Percentiles rank a stretch among this genome's conserved stretches.
These are phyloP conservation scores for Hypoxylon sp. DNA, from an alignment of 2,329 filamentous ascomycete species.

Conservation along the genomic window DNA sequence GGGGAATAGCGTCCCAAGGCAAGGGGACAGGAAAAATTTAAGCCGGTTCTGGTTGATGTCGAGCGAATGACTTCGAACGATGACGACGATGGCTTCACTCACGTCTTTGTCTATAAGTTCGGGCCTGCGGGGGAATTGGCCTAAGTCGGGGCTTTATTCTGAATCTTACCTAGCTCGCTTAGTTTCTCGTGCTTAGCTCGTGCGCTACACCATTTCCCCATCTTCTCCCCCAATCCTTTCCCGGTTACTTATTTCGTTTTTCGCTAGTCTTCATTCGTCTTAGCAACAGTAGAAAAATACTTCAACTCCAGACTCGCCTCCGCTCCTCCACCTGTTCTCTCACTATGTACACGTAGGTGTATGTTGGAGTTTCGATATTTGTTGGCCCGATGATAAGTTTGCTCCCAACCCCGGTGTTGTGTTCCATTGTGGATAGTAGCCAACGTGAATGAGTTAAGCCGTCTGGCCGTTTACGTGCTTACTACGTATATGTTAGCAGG, in stretches of 20 bases:
- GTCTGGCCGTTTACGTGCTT: neutral
- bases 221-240: slow-evolving; percentile 23
- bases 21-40: slow-evolving; percentile 17
- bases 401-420: neutral
- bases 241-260: slow-evolving; percentile 12
- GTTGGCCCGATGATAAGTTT: neutral
- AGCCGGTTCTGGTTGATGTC: slow-evolving; percentile 18
- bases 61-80: slow-evolving; percentile 8
- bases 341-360: neutral
- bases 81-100: slow-evolving; percentile 36
- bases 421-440: neutral
- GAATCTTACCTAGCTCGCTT: slow-evolving; percentile 30
- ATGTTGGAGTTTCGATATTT: slow-evolving; percentile 12
- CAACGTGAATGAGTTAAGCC: slow-evolving; percentile 5
- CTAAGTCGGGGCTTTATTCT: slow-evolving; percentile 21
- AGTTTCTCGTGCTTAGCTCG: slow-evolving; percentile 16
- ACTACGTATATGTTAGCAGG: neutral
- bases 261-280: slow-evolving; percentile 15
- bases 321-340: slow-evolving; percentile 10
- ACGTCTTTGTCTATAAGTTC: slow-evolving; percentile 1
- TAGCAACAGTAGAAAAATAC: slow-evolving; percentile 3
- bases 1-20: slow-evolving; percentile 17
- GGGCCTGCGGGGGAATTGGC: slow-evolving; percentile 28
- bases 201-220: slow-evolving; percentile 24
- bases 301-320: slow-evolving; percentile 12